Conservation (phyloP, 2,329 filamentous ascomycete species). For the Proliferodiscus dingleyae region DNA sequence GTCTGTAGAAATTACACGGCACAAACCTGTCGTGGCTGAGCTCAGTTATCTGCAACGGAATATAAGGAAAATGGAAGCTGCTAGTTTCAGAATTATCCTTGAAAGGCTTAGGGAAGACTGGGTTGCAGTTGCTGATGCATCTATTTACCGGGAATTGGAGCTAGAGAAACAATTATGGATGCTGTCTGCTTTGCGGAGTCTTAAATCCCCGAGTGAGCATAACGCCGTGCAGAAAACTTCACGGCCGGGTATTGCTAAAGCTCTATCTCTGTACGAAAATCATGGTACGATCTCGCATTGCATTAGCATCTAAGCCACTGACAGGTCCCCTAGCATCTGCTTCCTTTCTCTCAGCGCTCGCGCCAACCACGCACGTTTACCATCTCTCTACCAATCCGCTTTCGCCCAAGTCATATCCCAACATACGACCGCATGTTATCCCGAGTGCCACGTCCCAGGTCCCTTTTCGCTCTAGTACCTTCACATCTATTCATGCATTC, state of each 20-base stretch:
- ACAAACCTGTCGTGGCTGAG: constrained; percentile 3
- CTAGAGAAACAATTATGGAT: constrained; percentile 59
- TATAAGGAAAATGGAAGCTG: constrained; percentile 50
- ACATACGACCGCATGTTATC: constrained; percentile 32
- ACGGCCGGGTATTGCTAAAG: constrained; percentile 11
- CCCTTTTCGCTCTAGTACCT: constrained; percentile 35
- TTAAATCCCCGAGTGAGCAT: constrained; percentile 31
- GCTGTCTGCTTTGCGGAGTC: constrained; percentile 49
- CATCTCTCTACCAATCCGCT: constrained; percentile 38
- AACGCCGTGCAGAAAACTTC: constrained; percentile 17
- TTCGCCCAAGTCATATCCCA: constrained; percentile 32
- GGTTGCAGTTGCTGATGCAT: constrained; percentile 40
- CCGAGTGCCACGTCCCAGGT: constrained; percentile 34
- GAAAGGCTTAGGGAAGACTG: constrained; percentile 50
- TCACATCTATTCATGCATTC: constrained; percentile 48
- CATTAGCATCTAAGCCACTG: not conserved
- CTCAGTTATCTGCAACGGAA: constrained; percentile 45
- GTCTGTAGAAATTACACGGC: not conserved
- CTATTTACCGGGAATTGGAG: constrained; percentile 46
- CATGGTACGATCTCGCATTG: constrained; percentile 21
- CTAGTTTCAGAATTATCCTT: constrained; percentile 47
- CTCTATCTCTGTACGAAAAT: constrained; percentile 30
- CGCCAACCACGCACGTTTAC: constrained; percentile 36
- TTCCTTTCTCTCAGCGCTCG: constrained; percentile 30
- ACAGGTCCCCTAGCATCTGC: constrained; percentile 21